phyloP scores from a whole-genome alignment of 2,329 filamentous ascomycete genomes.

The Penicillium sp. region DNA sequence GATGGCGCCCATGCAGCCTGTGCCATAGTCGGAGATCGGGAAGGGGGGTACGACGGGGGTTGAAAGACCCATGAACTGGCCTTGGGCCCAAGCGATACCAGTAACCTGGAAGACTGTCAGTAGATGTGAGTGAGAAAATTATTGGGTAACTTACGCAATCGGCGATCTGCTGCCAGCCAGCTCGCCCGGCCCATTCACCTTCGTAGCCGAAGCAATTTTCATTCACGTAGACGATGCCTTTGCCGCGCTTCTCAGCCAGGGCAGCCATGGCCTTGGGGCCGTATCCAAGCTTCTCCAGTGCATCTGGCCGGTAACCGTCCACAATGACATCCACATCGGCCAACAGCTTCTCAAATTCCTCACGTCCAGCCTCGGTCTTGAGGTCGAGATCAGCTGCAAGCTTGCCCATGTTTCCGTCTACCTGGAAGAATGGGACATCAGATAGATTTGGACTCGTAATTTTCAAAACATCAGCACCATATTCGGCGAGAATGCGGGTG shows the following conservation, averaged over 20 bases:
- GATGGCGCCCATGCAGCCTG: conserved; percentile 65
- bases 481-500: conserved; percentile 64
- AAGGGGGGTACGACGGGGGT: conserved; percentile 44
- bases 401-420: conserved; percentile 68
- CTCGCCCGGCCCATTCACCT: conserved; percentile 57
- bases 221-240: conserved; percentile 63
- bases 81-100: conserved; percentile 40
- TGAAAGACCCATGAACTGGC: conserved; percentile 38
- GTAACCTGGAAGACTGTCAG: conserved; percentile 30
- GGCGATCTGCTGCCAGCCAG: conserved; percentile 68
- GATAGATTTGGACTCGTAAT: conserved; percentile 62
- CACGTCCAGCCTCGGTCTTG: conserved; percentile 50
- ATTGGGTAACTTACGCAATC: conserved; percentile 51
- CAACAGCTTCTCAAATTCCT: conserved; percentile 55
- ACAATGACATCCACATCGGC: conserved; percentile 60
- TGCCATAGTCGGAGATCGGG: conserved; percentile 59
- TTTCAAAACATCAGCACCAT: conserved; percentile 68
- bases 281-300: conserved; percentile 60
- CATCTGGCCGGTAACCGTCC: conserved; percentile 65
- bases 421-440: conserved; percentile 67
- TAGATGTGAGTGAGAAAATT: not conserved
- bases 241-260: conserved; percentile 51
- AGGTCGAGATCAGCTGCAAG: conserved; percentile 61
- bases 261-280: conserved; percentile 51
- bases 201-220: conserved; percentile 67